Conservation (phyloP, 805 yeast genomes). For the Lipomyces oligophaga region DNA sequence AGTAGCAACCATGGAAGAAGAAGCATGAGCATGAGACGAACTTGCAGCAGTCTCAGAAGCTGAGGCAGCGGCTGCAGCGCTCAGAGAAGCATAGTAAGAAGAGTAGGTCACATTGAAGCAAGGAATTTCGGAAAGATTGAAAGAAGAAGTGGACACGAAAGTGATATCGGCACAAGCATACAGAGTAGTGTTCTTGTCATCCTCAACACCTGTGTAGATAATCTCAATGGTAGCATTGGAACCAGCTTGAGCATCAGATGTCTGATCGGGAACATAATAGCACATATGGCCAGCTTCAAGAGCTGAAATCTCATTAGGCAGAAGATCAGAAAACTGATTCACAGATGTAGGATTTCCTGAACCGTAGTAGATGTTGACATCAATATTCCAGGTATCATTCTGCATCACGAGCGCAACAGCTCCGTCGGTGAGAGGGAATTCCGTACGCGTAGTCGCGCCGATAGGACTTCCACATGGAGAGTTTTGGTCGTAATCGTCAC, state of each 20-base stretch:
- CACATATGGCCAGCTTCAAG: conserved; percentile 46
- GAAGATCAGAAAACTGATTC: conserved; percentile 42
- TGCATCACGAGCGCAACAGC: conserved; percentile 47
- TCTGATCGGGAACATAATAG: conserved; percentile 45
- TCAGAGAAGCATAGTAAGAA: conserved; percentile 10
- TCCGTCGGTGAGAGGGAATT: conserved; percentile 48
- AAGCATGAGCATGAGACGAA: background rate
- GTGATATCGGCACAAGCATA: conserved; percentile 46
- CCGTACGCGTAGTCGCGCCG: conserved; percentile 41
- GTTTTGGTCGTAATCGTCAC: conserved; percentile 44
- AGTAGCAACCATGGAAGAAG: background rate
- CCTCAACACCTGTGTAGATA: conserved; percentile 43
- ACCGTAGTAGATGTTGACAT: conserved; percentile 43
- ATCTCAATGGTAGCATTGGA: conserved; percentile 47
- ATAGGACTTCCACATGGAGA: conserved; percentile 48
- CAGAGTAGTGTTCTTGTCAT: conserved; percentile 41
- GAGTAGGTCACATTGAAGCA: conserved; percentile 28
- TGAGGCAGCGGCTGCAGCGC: conserved; percentile 3
- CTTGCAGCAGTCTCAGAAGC: background rate
- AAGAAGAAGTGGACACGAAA: conserved; percentile 36
- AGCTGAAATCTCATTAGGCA: conserved; percentile 7
- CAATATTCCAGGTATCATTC: conserved; percentile 41
- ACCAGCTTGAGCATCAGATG: conserved; percentile 40
- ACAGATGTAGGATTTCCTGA: conserved; percentile 40
- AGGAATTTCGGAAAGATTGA: conserved; percentile 21